phyloP scores from a whole-genome alignment of 345 rosid species.

The Acer yangbiense region DNA sequence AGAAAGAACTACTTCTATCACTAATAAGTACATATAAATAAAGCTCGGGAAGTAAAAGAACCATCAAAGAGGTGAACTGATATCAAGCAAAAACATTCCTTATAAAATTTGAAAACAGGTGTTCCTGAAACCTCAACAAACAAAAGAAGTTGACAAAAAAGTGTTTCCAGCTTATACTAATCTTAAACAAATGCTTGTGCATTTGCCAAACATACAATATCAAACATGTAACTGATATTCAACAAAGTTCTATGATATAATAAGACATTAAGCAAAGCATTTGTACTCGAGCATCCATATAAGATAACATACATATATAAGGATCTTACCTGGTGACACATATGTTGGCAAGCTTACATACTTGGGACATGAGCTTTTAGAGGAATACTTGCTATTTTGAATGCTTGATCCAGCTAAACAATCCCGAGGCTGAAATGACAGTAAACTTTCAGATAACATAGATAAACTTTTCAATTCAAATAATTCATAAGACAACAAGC shows the following conservation, averaged over 20 bases:
- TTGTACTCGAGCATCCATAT: neutral
- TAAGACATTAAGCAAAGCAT: neutral
- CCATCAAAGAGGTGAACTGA: too few relatives aligned
- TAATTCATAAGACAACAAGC: neutral
- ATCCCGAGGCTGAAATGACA: conserved; percentile 66
- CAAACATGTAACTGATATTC: neutral
- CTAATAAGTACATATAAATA: neutral
- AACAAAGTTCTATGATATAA: too few relatives aligned
- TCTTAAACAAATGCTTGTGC: too few relatives aligned
- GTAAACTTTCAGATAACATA: conserved; percentile 22
- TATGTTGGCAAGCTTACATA: conserved; percentile 77
- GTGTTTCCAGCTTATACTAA: neutral
- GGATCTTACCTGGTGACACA: conserved; percentile 55
- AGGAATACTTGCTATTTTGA: conserved; percentile 29
- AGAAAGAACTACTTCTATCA: too few relatives aligned
- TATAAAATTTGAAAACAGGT: neutral
- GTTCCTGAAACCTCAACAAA: conserved; percentile 15
- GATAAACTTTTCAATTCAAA: neutral
- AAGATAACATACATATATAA: too few relatives aligned
- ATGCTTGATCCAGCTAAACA: conserved; percentile 38
- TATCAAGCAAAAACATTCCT: too few relatives aligned
- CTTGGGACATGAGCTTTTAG: conserved; percentile 70
- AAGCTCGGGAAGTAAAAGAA: too few relatives aligned
- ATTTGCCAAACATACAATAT: neutral
- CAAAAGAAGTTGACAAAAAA: neutral